phyloP scores from a whole-genome alignment of 441 rosid genomes.

The Hura crepitans region DNA sequence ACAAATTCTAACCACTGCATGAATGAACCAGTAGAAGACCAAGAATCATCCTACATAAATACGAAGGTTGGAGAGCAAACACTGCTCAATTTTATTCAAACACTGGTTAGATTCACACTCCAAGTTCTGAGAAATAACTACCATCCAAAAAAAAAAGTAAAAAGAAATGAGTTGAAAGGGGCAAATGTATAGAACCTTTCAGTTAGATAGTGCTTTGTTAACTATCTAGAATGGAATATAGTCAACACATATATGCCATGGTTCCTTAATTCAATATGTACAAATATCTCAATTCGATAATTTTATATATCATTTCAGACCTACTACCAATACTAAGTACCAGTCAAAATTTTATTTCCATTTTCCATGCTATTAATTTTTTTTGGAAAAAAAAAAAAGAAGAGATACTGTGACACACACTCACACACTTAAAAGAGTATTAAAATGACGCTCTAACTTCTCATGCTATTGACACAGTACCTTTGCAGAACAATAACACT shows the following conservation, averaged over 20 bases:
- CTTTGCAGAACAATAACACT: background rate
- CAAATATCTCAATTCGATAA: background rate
- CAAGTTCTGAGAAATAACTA: too few relatives aligned
- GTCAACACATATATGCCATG: slow-evolving; percentile 4
- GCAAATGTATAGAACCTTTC: background rate
- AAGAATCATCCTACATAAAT: too few relatives aligned
- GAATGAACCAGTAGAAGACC: too few relatives aligned
- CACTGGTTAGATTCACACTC: too few relatives aligned
- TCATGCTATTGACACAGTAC: background rate
- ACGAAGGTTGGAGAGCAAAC: too few relatives aligned
- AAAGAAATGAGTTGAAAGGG: background rate
- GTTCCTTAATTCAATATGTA: background rate
- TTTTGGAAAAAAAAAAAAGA: too few relatives aligned
- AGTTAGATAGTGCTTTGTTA: background rate
- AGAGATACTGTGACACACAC: too few relatives aligned
- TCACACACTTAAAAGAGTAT: background rate
- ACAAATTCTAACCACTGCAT: too few relatives aligned
- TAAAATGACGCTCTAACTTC: background rate
- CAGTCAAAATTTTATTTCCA: background rate
- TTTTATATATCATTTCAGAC: background rate
- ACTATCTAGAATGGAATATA: background rate
- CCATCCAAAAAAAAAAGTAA: too few relatives aligned
- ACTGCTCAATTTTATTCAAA: too few relatives aligned
- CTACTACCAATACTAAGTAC: background rate
- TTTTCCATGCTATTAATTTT: slow-evolving; percentile 2